phyloP scores from a whole-genome alignment of 2,329 filamentous ascomycete genomes.

The Fusarium avenaceum region DNA sequence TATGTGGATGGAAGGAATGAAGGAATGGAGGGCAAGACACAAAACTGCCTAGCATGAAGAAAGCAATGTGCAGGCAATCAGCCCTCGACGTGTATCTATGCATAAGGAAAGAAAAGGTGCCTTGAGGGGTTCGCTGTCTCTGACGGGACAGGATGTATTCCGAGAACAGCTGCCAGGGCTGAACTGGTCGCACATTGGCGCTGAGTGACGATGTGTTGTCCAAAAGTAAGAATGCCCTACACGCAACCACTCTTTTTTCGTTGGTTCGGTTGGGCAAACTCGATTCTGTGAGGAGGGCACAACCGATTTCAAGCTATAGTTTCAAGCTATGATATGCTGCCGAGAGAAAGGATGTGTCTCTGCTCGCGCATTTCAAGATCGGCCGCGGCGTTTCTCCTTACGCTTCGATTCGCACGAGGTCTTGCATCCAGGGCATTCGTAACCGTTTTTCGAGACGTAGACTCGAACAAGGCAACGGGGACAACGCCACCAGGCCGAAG shows the following conservation, averaged over 20 bases:
- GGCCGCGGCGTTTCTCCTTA: constrained; percentile 52
- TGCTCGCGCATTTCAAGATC: constrained; percentile 35
- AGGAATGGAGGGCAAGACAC: constrained; percentile 22
- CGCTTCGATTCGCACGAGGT: constrained; percentile 61
- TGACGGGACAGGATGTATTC: constrained; percentile 24
- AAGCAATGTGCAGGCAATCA: constrained; percentile 3
- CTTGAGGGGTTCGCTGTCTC: constrained; percentile 17
- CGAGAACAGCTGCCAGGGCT: constrained; percentile 24
- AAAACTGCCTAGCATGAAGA: constrained; percentile 25
- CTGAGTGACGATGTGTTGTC: constrained; percentile 17
- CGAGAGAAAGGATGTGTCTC: constrained; percentile 27
- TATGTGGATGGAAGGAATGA: constrained; percentile 28
- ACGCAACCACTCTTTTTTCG: neutral
- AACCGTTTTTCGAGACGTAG: constrained; percentile 56
- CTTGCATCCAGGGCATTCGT: constrained; percentile 63
- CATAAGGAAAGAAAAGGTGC: constrained; percentile 17
- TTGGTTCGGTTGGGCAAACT: neutral
- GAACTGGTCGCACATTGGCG: constrained; percentile 9
- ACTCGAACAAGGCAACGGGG: constrained; percentile 65
- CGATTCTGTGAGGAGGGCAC: constrained; percentile 1
- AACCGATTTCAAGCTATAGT: constrained; percentile 16
- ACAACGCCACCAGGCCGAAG: constrained; percentile 67
- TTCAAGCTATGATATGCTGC: constrained; percentile 21
- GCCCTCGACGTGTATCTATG: constrained; percentile 2
- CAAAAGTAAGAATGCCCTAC: constrained; percentile 8